Base-by-base conservation (phyloP, 139 green algal species). In the Micromonas pusilla region DNA sequence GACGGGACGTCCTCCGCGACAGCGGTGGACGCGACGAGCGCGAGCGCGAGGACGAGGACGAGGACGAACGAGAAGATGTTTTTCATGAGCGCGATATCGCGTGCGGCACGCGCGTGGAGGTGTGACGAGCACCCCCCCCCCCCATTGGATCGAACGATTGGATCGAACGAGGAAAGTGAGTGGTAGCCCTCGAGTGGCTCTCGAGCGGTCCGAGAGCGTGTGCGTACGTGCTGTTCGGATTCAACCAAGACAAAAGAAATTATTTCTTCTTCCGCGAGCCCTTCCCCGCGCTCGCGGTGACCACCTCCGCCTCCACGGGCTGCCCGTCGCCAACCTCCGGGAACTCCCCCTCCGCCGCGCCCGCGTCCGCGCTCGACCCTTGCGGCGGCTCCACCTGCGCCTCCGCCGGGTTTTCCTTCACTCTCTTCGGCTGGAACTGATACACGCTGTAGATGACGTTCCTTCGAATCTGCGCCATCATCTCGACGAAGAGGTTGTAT, bases 391-490 rank as follows among this genome's bases (percentile, higher is more conserved):
- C n/a, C n/a, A n/a, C n/a, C 60, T 32, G 60, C 60, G 26, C 25
- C 60, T 68, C 25, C 60, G 60, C 5, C 6, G 25, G 25, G 60
- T 32, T 68, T 19, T 36, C 25, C 25, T 32, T 68, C 13, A 70
- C 13, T 39, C 72, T n/a, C 72, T 78, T 72, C 13, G 74, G 60
- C 52, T 73, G 26, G 37, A 97, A 97, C 75, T 91, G 75, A 81
- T 94, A 97, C 0, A 97, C 89, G 73, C 96, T 97, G 89, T 98
- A 98, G 78, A 99, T 99, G 63, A 96, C 92, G 70, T 99, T 99
- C 28, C 95, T 86, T 28, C 94, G 86, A 36, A 97, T 94, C 80
- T 94, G 83, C 25, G 89, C 90, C 87, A 89, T 91, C 89, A 96
- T 92, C 64, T 93, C 88, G 80, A 91, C 60, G 76, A 94, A 96